Evolutionary conservation across 305 asterid genomes (phyloP).

Genomic region (Andrographis paniculata): DNA sequence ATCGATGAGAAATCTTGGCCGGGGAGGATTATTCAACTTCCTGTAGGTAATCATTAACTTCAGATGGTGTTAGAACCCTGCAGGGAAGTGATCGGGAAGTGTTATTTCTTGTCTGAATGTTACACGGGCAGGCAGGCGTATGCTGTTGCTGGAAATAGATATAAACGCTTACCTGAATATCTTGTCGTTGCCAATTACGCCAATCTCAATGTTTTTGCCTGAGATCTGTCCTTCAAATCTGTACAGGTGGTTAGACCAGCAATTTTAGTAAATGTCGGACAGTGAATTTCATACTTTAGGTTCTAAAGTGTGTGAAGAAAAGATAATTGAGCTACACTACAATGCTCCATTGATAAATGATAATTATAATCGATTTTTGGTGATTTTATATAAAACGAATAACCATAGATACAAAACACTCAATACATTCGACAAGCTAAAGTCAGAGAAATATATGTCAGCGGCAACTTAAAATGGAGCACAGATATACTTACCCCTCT

Average conservation of each 20-base stretch:
- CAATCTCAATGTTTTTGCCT: slow-evolving; percentile 89
- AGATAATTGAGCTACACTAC: too few species aligned
- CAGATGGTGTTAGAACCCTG: slow-evolving; percentile 53
- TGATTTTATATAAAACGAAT: slow-evolving; percentile 7
- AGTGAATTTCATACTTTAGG: too few species aligned
- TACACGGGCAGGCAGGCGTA: neutral
- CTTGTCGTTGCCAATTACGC: slow-evolving; percentile 75
- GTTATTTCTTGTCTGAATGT: neutral
- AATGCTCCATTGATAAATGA: too few species aligned
- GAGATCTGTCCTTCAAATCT: slow-evolving; percentile 97
- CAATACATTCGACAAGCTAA: too few species aligned
- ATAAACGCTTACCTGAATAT: slow-evolving; percentile 44
- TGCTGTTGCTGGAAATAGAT: neutral
- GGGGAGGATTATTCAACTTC: too few species aligned
- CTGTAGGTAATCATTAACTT: slow-evolving; percentile 51
- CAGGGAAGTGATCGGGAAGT: slow-evolving; percentile 2
- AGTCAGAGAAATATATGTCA: too few species aligned
- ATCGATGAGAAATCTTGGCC: too few species aligned
- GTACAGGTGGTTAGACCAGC: slow-evolving; percentile 1
- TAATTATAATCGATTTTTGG: too few species aligned
- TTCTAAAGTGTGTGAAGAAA: too few species aligned
- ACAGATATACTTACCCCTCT: slow-evolving; percentile 59
- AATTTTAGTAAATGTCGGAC: too few species aligned
- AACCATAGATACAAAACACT: too few species aligned
- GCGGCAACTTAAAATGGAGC: neutral